Evolutionary conservation across 2,329 filamentous ascomycete genomes (phyloP).

Genomic region (Proliferodiscus dingleyae): DNA sequence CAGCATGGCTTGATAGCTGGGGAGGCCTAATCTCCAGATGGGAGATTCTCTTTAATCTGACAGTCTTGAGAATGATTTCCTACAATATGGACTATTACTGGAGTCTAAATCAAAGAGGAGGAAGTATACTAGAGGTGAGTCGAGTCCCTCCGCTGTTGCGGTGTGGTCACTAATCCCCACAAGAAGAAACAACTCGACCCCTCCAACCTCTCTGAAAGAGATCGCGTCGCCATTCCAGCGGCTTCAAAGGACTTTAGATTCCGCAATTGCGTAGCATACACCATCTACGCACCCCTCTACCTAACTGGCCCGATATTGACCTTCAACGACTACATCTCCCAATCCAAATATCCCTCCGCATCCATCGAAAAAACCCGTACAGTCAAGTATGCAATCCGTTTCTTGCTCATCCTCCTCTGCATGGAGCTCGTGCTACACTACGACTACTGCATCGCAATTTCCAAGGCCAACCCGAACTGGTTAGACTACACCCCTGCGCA

Average conservation of each 20-base stretch:
- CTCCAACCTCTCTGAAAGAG: conserved; percentile 77
- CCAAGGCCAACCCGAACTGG: conserved; percentile 76
- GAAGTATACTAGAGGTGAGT: conserved; percentile 77
- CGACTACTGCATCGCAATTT: conserved; percentile 90
- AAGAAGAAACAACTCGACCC: conserved; percentile 99
- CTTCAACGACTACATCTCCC: conserved; percentile 96
- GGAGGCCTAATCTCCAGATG: conserved; percentile 83
- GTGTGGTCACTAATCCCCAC: conserved; percentile 52
- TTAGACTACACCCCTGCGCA: conserved; percentile 78
- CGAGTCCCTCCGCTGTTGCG: neutral
- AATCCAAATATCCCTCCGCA: conserved; percentile 67
- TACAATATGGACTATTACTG: conserved; percentile 98
- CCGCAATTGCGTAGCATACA: conserved; percentile 84
- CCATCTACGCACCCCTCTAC: conserved; percentile 89
- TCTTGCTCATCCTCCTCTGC: conserved; percentile 70
- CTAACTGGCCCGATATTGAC: conserved; percentile 89
- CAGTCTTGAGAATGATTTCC: conserved; percentile 84
- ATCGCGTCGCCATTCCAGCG: conserved; percentile 75
- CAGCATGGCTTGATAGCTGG: conserved; percentile 68
- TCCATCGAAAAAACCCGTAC: conserved; percentile 69
- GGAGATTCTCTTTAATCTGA: conserved; percentile 98
- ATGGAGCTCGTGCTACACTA: conserved; percentile 93
- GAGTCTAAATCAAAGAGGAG: conserved; percentile 62
- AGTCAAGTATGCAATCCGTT: conserved; percentile 75
- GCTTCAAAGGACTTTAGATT: conserved; percentile 67